phyloP scores from a whole-genome alignment of 2,329 filamentous ascomycete species.

The Aspergillus costaricaensis region DNA sequence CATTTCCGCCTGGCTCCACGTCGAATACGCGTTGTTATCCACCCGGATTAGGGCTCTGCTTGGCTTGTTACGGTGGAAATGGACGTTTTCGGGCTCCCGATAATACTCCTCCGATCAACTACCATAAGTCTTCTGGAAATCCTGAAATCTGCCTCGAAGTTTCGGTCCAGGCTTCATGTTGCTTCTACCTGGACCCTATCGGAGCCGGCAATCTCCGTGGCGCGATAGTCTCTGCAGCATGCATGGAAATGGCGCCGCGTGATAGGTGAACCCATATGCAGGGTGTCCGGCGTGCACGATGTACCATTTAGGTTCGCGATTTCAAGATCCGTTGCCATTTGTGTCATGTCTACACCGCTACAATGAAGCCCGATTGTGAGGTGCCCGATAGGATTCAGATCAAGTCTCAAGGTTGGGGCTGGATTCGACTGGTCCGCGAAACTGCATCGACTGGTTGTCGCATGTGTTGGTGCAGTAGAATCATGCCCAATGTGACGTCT shows the following conservation, averaged over 20 bases:
- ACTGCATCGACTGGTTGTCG: neutral
- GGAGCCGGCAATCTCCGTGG: neutral
- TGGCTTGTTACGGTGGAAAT: no score
- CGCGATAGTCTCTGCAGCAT: neutral
- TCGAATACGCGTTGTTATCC: no score
- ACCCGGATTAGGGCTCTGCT: no score
- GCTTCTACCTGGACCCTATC: neutral
- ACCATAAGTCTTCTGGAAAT: neutral
- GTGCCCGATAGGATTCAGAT: neutral
- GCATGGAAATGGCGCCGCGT: neutral
- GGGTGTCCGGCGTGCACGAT: neutral
- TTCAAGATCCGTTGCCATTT: neutral
- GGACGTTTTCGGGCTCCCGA: no score
- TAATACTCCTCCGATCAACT: no score
- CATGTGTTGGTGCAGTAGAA: neutral
- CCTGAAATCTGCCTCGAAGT: neutral
- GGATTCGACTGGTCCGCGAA: neutral
- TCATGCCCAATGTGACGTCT: neutral
- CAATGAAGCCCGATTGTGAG: neutral
- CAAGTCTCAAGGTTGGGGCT: neutral
- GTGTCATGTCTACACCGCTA: neutral
- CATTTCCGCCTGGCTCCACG: no score
- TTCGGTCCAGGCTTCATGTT: neutral
- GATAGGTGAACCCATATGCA: neutral
- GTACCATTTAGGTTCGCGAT: neutral